These are phyloP conservation scores for Stereocaulon alpinum DNA, from an alignment of 495 filamentous ascomycete species.

Conservation along the genomic window DNA sequence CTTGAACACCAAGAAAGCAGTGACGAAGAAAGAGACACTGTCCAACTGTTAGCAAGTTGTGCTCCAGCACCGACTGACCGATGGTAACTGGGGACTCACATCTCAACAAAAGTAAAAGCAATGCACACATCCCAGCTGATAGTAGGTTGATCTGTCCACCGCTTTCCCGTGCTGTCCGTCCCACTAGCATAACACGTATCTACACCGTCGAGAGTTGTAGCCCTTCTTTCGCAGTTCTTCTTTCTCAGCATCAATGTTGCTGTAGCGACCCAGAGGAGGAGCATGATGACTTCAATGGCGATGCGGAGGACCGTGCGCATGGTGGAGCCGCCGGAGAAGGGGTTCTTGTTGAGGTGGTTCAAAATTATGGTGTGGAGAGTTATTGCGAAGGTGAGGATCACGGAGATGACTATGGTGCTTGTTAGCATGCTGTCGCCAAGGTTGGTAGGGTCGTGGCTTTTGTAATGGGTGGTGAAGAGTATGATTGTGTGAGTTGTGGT, in stretches of 20 bases:
- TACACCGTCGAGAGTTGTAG: neutral
- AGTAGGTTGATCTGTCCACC: constrained; percentile 13
- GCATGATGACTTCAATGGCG: constrained; percentile 12
- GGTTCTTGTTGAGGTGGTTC: constrained; percentile 19
- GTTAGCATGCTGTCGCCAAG: too few relatives aligned
- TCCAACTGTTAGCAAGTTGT: neutral
- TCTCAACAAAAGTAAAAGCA: constrained; percentile 14
- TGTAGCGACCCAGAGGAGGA: constrained; percentile 22
- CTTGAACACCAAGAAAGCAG: constrained; percentile 11
- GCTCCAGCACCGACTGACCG: too few relatives aligned
- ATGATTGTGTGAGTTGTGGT: neutral
- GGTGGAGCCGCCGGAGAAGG: constrained; percentile 14
- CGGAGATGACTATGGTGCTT: constrained; percentile 15
- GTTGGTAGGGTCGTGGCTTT: neutral
- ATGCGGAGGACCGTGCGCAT: constrained; percentile 10
- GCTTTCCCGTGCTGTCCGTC: neutral
- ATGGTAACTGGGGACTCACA: constrained; percentile 3
- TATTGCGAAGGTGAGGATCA: constrained; percentile 19
- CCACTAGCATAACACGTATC: neutral
- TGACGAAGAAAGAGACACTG: constrained; percentile 15
- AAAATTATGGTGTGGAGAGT: constrained; percentile 14
- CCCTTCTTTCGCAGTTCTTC: constrained; percentile 5
- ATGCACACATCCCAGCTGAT: constrained; percentile 14
- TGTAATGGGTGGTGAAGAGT: neutral
- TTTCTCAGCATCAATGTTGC: constrained; percentile 18